Percentiles rank a stretch among this genome's conserved stretches.
These are phyloP conservation scores for Pseudophaeomoniella oleicola DNA, from an alignment of 2,329 filamentous ascomycete genomes.

Conservation along the genomic window DNA sequence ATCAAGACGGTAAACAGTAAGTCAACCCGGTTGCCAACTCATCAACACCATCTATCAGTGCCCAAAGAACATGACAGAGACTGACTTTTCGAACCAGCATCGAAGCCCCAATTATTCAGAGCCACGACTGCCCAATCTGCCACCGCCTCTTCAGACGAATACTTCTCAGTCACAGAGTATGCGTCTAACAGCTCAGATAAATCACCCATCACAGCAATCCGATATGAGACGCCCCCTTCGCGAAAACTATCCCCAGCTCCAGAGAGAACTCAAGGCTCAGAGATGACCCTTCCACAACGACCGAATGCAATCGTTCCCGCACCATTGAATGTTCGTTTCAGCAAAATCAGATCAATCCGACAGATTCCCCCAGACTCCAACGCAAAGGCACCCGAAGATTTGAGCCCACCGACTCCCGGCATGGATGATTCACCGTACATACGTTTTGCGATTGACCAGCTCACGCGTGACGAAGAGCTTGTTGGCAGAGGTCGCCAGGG, in stretches of 20 bases:
- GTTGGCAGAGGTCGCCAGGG: conserved; percentile 38
- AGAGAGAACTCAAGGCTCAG: conserved; percentile 7
- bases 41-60: too few species aligned
- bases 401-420: conserved; percentile 50
- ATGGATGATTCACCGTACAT: conserved; percentile 79
- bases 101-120: conserved; percentile 27
- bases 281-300: conserved; percentile 12
- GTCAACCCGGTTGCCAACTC: too few species aligned
- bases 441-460: conserved; percentile 73
- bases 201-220: conserved; percentile 19
- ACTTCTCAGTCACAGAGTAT: conserved; percentile 27
- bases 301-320: conserved; percentile 8
- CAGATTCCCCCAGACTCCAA: conserved; percentile 13
- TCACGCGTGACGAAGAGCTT: conserved; percentile 60
- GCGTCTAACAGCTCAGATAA: conserved; percentile 23
- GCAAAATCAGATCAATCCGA: conserved; percentile 11
- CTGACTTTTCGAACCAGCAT: too few species aligned
- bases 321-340: conserved; percentile 7
- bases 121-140: conserved; percentile 30
- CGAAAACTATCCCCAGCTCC: conserved; percentile 12
- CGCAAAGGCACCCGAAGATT: conserved; percentile 16
- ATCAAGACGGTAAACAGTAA: conserved; percentile 25
- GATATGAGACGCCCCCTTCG: conserved; percentile 30
- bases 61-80: conserved; percentile 6
- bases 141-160: conserved; percentile 34